A percentile compares a stretch with the other conserved stretches of the same genome.
These are phyloP conservation scores for Claviceps maximensis DNA, from an alignment of 2,329 filamentous ascomycete genomes.

Conservation along the genomic window DNA sequence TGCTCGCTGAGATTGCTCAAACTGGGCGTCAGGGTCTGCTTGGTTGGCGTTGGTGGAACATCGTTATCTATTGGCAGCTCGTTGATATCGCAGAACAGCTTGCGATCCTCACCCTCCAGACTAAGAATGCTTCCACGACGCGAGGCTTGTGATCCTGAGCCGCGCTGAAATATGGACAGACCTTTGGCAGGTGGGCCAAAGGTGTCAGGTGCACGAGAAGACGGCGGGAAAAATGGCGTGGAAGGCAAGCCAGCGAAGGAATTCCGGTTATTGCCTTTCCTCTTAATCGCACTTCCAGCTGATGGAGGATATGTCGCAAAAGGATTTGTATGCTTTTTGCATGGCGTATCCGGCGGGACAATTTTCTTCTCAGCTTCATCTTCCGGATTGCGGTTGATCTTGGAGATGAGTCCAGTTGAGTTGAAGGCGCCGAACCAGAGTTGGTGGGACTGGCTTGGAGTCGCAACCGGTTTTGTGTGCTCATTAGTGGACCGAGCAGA, in stretches of 20 bases:
- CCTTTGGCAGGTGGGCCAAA: conserved; percentile 46
- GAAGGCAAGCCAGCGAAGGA: conserved; percentile 63
- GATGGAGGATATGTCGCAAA: conserved; percentile 53
- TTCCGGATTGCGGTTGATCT: conserved; percentile 77
- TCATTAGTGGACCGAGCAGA: conserved; percentile 17
- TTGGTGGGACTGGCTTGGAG: conserved; percentile 40
- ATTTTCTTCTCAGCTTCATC: conserved; percentile 46
- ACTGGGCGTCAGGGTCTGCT: conserved; percentile 40
- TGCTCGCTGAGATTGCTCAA: conserved; percentile 24
- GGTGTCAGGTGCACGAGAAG: conserved; percentile 30
- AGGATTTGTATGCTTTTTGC: conserved; percentile 67
- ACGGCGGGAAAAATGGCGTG: conserved; percentile 61
- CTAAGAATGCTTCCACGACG: conserved; percentile 63
- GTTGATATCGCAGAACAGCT: conserved; percentile 23
- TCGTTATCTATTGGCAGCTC: conserved; percentile 36
- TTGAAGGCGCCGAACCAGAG: conserved; percentile 76
- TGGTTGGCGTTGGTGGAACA: conserved; percentile 88
- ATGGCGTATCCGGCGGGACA: conserved; percentile 85
- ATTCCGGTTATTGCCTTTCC: conserved; percentile 49
- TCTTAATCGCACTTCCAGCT: conserved; percentile 47
- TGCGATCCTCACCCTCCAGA: conserved; percentile 63
- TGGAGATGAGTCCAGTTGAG: conserved; percentile 89
- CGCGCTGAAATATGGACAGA: conserved; percentile 53
- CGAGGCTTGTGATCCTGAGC: conserved; percentile 27
- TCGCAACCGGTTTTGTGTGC: conserved; percentile 16